These are phyloP conservation scores for Neoscytalidium dimidiatum DNA, from an alignment of 2,329 filamentous ascomycete genomes.

Conservation along the genomic window DNA sequence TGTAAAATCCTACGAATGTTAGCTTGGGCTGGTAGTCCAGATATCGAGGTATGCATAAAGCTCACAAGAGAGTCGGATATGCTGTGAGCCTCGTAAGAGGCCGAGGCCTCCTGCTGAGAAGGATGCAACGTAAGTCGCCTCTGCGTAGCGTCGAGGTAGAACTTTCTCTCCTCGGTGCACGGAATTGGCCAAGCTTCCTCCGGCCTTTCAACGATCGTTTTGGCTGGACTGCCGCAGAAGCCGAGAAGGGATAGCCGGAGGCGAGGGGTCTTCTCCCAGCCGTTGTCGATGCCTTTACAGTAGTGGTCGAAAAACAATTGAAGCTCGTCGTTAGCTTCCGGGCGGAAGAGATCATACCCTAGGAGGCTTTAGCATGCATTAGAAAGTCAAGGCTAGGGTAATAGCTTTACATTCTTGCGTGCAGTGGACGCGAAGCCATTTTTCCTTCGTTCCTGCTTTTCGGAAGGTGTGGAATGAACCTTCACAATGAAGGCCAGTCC, in stretches of 20 bases:
- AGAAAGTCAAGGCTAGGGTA: background rate
- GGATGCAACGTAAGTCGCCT: background rate
- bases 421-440: slow-evolving; percentile 24
- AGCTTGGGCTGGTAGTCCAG: no score
- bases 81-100: slow-evolving; percentile 8
- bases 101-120: background rate
- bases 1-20: slow-evolving; percentile 32
- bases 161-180: slow-evolving; percentile 23
- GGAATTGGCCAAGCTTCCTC: slow-evolving; percentile 21
- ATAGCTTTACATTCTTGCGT: background rate
- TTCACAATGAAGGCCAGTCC: slow-evolving; percentile 22
- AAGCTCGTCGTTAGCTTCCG: slow-evolving; percentile 23
- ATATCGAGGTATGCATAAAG: background rate
- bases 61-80: background rate
- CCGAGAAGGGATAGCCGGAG: slow-evolving; percentile 46
- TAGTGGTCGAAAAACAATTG: slow-evolving; percentile 49
- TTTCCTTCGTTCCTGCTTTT: slow-evolving; percentile 23
- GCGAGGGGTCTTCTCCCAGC: slow-evolving; percentile 51
- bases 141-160: slow-evolving; percentile 20
- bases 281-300: slow-evolving; percentile 46
- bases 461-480: slow-evolving; percentile 23
- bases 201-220: slow-evolving; percentile 5
- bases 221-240: slow-evolving; percentile 19
- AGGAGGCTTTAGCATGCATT: background rate
- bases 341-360: slow-evolving; percentile 16